These are phyloP conservation scores for Skeletonema costatum DNA, from an alignment of 108 stramenopile species.

Conservation along the genomic window DNA sequence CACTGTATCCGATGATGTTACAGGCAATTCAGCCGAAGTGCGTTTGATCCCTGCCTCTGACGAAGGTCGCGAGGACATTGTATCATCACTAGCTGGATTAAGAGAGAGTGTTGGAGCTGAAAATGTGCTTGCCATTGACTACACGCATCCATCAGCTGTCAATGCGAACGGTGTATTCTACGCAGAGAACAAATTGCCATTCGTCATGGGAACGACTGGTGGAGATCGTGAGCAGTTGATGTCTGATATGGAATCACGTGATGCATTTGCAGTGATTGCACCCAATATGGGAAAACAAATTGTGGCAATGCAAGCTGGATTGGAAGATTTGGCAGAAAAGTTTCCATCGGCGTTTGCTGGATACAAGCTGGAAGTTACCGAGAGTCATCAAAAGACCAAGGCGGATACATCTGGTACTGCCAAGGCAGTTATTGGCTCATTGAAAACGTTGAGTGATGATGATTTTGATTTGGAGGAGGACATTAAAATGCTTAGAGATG, in stretches of 20 bases:
- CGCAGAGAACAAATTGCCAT: constrained; percentile 78
- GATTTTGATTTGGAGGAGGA: constrained; percentile 82
- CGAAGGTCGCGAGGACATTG: constrained; percentile 57
- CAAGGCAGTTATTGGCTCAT: constrained; percentile 91
- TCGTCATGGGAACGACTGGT: constrained; percentile 97
- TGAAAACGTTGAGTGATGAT: constrained; percentile 73
- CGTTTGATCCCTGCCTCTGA: constrained; percentile 73
- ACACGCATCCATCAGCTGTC: constrained; percentile 96
- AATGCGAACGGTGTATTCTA: constrained; percentile 93
- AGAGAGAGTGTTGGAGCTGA: constrained; percentile 55
- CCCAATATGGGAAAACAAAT: constrained; percentile 99
- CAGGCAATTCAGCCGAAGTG: constrained; percentile 65
- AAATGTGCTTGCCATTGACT: constrained; percentile 92
- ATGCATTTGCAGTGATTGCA: constrained; percentile 94
- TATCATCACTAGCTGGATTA: constrained; percentile 58
- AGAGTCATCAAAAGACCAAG: constrained; percentile 97
- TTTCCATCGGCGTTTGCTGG: constrained; percentile 94
- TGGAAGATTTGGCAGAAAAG: constrained; percentile 88
- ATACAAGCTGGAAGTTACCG: constrained; percentile 90
- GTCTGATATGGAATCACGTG: constrained; percentile 65
- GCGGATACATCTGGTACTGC: constrained; percentile 98
- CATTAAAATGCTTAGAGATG: constrained; percentile 90
- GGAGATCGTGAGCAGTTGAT: constrained; percentile 89
- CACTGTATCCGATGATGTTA: constrained; percentile 68
- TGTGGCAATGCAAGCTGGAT: constrained; percentile 96